A percentile compares a stretch with the other conserved stretches of the same genome.
phyloP scores from a whole-genome alignment of 306 rosid genomes.

The Lathyrus oleraceus region DNA sequence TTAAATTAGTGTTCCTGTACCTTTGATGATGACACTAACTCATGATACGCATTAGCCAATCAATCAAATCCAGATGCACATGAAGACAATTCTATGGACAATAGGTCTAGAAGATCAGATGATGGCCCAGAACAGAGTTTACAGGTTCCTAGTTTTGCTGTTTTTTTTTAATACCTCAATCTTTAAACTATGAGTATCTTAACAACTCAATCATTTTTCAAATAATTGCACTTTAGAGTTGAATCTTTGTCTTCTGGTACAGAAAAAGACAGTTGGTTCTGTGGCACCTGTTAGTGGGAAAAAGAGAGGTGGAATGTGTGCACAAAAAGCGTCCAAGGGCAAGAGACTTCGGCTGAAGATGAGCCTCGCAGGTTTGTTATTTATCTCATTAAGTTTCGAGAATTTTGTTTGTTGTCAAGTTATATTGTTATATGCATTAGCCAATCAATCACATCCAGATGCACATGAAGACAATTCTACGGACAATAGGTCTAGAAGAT shows the following conservation, averaged over 20 bases:
- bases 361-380: no score
- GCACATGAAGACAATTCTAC: conserved; percentile 36
- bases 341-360: conserved; percentile 13
- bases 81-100: conserved; percentile 35
- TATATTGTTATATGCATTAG: no score
- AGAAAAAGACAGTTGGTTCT: conserved; percentile 30
- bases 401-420: no score
- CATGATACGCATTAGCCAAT: conserved; percentile 37
- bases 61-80: conserved; percentile 39
- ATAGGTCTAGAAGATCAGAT: conserved; percentile 30
- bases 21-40: conserved; percentile 29
- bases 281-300: conserved; percentile 37
- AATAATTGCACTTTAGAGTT: not conserved
- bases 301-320: conserved; percentile 38
- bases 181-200: conserved; percentile 1
- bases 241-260: conserved; percentile 21
- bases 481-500: conserved; percentile 33
- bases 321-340: conserved; percentile 18
- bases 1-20: conserved; percentile 8
- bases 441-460: conserved; percentile 39
- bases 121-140: conserved; percentile 42
- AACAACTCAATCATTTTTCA: conserved; percentile 23
- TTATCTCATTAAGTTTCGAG: no score
- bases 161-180: conserved; percentile 1
- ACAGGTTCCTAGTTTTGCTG: conserved; percentile 49